Evolutionary conservation across 768 basidiomycete genomes (phyloP).

Genomic region (Boletus sp.): DNA sequence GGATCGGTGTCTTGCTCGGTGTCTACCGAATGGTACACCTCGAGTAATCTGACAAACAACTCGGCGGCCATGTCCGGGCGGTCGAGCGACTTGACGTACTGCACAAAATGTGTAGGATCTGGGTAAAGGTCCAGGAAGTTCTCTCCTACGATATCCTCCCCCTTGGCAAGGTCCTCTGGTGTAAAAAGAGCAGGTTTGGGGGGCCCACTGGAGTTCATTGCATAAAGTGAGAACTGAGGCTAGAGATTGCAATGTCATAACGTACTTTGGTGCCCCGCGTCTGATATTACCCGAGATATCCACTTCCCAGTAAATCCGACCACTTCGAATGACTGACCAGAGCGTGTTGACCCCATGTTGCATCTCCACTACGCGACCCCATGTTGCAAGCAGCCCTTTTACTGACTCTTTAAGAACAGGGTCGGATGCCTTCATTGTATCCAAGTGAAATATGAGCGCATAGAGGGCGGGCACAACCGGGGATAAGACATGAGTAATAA

Average conservation of each 20-base stretch:
- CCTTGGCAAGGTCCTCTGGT: slow-evolving; percentile 44
- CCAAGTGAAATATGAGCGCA: slow-evolving; percentile 54
- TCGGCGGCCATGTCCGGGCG: slow-evolving; percentile 68
- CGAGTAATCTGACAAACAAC: slow-evolving; percentile 71
- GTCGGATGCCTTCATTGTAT: slow-evolving; percentile 56
- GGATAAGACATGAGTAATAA: slow-evolving; percentile 60
- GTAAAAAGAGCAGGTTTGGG: slow-evolving; percentile 46
- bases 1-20: slow-evolving; percentile 21
- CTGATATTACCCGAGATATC: slow-evolving; percentile 52
- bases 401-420: slow-evolving; percentile 59
- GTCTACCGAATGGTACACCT: slow-evolving; percentile 50
- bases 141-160: slow-evolving; percentile 39
- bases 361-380: slow-evolving; percentile 64
- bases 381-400: slow-evolving; percentile 60
- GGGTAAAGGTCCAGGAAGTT: slow-evolving; percentile 69
- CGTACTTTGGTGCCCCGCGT: slow-evolving; percentile 42
- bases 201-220: slow-evolving; percentile 9
- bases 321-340: slow-evolving; percentile 54
- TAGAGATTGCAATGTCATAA: background rate
- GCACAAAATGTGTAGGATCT: slow-evolving; percentile 67
- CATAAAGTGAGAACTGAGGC: background rate
- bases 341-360: slow-evolving; percentile 53
- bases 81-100: slow-evolving; percentile 60
- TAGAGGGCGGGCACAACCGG: slow-evolving; percentile 70
- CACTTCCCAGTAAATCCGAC: slow-evolving; percentile 53